Evolutionary conservation across 495 filamentous ascomycete genomes (phyloP).

Genomic region (Cercophora scortea): DNA sequence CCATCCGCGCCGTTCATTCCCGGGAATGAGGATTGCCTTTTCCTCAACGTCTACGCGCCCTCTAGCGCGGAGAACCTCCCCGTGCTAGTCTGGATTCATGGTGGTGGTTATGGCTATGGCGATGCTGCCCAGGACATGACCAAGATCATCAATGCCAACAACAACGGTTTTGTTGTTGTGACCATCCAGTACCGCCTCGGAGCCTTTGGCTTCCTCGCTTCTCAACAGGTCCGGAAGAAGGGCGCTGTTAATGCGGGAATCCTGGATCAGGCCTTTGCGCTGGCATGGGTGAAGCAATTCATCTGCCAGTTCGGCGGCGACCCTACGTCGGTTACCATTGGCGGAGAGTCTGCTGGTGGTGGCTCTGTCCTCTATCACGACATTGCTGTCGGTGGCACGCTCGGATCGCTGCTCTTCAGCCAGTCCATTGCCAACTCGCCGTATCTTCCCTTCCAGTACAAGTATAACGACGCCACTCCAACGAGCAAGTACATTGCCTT

Average conservation of each 20-base stretch:
- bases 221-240: constrained; percentile 12
- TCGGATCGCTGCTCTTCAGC: constrained; percentile 18
- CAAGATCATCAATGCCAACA: constrained; percentile 37
- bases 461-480: constrained; percentile 39
- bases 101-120: constrained; percentile 38
- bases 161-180: constrained; percentile 36
- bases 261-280: constrained; percentile 56
- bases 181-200: constrained; percentile 36
- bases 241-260: constrained; percentile 24
- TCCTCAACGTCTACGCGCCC: constrained; percentile 34
- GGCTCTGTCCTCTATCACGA: constrained; percentile 23
- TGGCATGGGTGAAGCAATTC: constrained; percentile 65
- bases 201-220: constrained; percentile 23
- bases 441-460: constrained; percentile 20
- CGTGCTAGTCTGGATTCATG: constrained; percentile 41
- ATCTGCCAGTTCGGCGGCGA: constrained; percentile 65
- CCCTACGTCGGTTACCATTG: constrained; percentile 51
- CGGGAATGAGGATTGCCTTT: constrained; percentile 35
- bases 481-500: constrained; percentile 47
- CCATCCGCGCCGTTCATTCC: constrained; percentile 6
- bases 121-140: constrained; percentile 25
- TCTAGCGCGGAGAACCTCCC: constrained; percentile 25
- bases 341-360: constrained; percentile 62
- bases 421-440: constrained; percentile 21
- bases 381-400: constrained; percentile 14